Evolutionary conservation across 805 yeast species (phyloP), one percentile per base, ranked within the genome.

Genomic region (Kodamaea kaohsiungensis): DNA sequence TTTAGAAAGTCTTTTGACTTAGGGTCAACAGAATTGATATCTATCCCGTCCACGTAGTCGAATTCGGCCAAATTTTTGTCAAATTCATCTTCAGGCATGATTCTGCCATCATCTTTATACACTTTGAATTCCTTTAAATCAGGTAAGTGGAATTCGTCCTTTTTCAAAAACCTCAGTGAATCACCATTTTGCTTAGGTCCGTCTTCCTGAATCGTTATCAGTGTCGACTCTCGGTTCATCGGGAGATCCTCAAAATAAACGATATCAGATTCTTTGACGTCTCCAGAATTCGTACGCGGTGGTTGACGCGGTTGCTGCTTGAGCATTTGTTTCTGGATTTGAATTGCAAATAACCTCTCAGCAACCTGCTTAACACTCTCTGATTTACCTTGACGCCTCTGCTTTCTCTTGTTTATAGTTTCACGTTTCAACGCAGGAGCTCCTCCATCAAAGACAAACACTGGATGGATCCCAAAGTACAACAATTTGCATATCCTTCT

Each of bases 371-470:
- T 70, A 0, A 91, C 88, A 53, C 80, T 82, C 50, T 87, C 92
- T 57, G 84, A 76, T 54, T 89, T 80, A 0, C 90, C 96, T 59
- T 85, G 85, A 45, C 97, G 72, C 56, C 89, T 71, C 62, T 88
- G 89, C 59, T 83, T 81, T 58, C 99, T 80, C 55, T 83, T 78
- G 13, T 78, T 77, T 15, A 95, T 88, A 0, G 97, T 93, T 55
- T 85, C 85, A 58, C 86, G 76, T 73, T 95, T 95, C 64, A 95
- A 71, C 1, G 79, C 77, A 0, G 97, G 97, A 0, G 96, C 97
- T 1, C 95, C 97, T 25, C 98, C 98, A 73, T 92, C 98, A 75
- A 92, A 92, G 1, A 92, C 95, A 76, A 92, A 92, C 5, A 92
- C 87, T 0, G 98, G 98, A 50, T 75, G 78, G 16, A 88, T 91